Conservation (phyloP, 164 flowering plant genomes). For the Litsea cubeba region DNA sequence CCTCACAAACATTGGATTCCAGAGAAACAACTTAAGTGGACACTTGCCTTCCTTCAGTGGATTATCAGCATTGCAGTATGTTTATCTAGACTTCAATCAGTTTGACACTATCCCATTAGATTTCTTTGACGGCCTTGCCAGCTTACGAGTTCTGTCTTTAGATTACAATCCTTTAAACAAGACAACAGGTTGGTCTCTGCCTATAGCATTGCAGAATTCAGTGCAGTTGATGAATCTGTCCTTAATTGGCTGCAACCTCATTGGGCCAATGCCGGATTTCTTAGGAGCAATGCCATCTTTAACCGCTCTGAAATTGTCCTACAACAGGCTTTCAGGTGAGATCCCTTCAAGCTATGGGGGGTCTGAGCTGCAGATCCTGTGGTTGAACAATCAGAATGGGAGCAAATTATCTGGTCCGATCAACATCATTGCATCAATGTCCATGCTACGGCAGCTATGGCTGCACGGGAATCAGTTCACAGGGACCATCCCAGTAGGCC, state of each 20-base stretch:
- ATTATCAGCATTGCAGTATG: conserved; percentile 45
- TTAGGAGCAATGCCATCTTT: conserved; percentile 50
- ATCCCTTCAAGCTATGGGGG: conserved; percentile 49
- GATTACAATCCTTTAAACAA: conserved; percentile 42
- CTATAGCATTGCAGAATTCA: conserved; percentile 37
- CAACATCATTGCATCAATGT: background rate
- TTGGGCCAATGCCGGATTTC: conserved; percentile 59
- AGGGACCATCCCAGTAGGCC: conserved; percentile 58
- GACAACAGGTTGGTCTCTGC: conserved; percentile 23
- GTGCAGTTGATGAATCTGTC: conserved; percentile 51
- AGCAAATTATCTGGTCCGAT: conserved; percentile 8
- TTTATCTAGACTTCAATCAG: conserved; percentile 50
- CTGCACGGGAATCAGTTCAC: conserved; percentile 27
- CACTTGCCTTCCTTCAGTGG: conserved; percentile 64
- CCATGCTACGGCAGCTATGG: conserved; percentile 23
- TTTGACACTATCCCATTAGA: conserved; percentile 68
- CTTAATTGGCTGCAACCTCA: conserved; percentile 34
- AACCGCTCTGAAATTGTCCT: conserved; percentile 34
- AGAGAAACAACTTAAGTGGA: conserved; percentile 56
- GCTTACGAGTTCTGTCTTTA: conserved; percentile 47
- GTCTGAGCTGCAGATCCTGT: conserved; percentile 13
- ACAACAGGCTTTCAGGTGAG: conserved; percentile 46
- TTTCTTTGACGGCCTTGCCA: conserved; percentile 55
- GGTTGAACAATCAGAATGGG: conserved; percentile 30
- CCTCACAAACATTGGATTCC: conserved; percentile 58